phyloP scores from a whole-genome alignment of 2,329 filamentous ascomycete genomes.

The Didymellaceae sp. region DNA sequence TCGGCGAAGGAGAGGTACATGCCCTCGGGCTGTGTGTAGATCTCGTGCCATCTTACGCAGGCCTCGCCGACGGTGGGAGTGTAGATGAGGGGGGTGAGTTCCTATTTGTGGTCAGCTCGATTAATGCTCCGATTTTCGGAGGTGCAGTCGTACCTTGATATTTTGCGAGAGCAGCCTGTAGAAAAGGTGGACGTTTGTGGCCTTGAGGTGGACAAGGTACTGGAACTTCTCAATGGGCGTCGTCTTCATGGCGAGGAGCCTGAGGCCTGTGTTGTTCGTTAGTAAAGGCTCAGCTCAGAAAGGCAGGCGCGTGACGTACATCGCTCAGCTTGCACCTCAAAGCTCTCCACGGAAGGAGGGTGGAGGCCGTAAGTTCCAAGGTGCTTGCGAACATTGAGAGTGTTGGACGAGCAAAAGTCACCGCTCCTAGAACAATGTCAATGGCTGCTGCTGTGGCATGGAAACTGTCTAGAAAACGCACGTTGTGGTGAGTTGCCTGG shows the following conservation, averaged over 20 bases:
- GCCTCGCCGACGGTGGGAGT: constrained; percentile 94
- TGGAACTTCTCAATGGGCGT: constrained; percentile 82
- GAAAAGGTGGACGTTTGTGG: constrained; percentile 80
- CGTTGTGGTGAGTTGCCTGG: constrained; percentile 50
- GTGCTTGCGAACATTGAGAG: constrained; percentile 57
- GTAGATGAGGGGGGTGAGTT: constrained; percentile 84
- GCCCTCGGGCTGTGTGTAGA: constrained; percentile 93
- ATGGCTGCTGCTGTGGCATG: constrained; percentile 8
- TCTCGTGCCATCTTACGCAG: constrained; percentile 92
- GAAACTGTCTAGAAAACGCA: constrained; percentile 23
- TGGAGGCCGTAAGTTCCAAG: constrained; percentile 61
- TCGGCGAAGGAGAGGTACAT: constrained; percentile 97
- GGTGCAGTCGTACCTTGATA: constrained; percentile 55
- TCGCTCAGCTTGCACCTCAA: constrained; percentile 58
- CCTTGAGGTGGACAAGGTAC: constrained; percentile 78
- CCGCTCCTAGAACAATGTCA: constrained; percentile 43
- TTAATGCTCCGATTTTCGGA: not conserved
- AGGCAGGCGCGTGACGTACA: constrained; percentile 46
- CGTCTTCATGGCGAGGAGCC: constrained; percentile 73
- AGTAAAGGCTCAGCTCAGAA: constrained; percentile 2
- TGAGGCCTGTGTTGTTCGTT: constrained; percentile 66
- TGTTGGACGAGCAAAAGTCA: constrained; percentile 59
- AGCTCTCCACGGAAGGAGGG: constrained; percentile 58
- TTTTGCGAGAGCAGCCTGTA: constrained; percentile 81
- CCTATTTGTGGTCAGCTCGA: constrained; percentile 56